Evolutionary conservation across 768 basidiomycete species (phyloP).

Genomic region (Lactarius deliciosus): DNA sequence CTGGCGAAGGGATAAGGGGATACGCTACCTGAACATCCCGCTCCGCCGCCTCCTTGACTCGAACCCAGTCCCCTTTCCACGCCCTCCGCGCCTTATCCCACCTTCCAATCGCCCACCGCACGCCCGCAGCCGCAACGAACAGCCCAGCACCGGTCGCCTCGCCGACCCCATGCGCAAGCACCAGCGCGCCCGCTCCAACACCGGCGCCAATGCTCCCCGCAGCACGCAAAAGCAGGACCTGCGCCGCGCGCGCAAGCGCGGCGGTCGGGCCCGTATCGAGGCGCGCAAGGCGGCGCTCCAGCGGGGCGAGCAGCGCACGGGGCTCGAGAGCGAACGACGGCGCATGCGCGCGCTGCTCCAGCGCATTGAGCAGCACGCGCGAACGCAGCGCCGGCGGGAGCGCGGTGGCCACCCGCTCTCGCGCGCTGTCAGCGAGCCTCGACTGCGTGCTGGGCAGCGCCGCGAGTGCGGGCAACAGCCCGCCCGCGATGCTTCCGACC

Average conservation of each 20-base stretch:
- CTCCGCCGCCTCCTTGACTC: conserved; percentile 34
- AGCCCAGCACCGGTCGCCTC: conserved; percentile 32
- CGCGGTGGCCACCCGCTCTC: neutral
- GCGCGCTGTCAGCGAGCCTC: neutral
- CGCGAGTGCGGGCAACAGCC: conserved; percentile 23
- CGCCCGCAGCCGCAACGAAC: conserved; percentile 26
- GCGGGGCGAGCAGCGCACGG: conserved; percentile 23
- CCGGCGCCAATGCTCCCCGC: conserved; percentile 24
- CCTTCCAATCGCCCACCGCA: conserved; percentile 32
- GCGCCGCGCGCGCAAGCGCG: conserved; percentile 32
- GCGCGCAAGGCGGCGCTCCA: conserved; percentile 27
- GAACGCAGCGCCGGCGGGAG: conserved; percentile 28
- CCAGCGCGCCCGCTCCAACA: conserved; percentile 30
- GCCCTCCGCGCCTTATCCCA: conserved; percentile 34
- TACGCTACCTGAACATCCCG: conserved; percentile 33
- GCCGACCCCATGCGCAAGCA: conserved; percentile 20
- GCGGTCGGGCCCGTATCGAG: conserved; percentile 23
- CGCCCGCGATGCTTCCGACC: conserved; percentile 16
- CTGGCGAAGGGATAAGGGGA: neutral
- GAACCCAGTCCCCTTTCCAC: conserved; percentile 35
- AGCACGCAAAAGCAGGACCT: conserved; percentile 30
- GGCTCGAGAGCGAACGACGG: conserved; percentile 25
- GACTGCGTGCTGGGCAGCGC: conserved; percentile 20
- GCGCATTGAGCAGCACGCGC: conserved; percentile 29
- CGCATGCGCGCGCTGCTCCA: conserved; percentile 26